Evolutionary conservation across 2,329 filamentous ascomycete species (phyloP), one percentile per base, ranked within the genome.

Genomic region (Cladophialophora carrionii): DNA sequence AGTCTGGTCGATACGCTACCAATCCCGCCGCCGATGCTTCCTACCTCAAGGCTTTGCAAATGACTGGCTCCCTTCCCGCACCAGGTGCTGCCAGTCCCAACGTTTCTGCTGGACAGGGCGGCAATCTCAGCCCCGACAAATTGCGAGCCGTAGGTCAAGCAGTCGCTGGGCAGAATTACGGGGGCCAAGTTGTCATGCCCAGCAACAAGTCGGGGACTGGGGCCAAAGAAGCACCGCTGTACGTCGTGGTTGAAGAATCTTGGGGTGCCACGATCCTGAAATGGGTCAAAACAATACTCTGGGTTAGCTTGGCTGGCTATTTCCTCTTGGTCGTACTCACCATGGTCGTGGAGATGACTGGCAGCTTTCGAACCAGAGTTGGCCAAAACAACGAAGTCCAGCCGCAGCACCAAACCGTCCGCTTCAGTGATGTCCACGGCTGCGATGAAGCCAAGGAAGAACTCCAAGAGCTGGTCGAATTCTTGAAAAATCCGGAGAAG

Each of bases 361-460:
- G 90, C 68, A 93, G 92, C 66, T 68, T 71, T 32, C 65, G 71
- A 24, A 88, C 92, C 9, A 87, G 88, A 12, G 88, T 87, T 59
- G 78, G 83, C 2, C 86, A 88, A 63, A 88, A 88, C 71, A 91
- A 90, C 66, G 92, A 99, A 78, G 92, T 93, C 67, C 94, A 96
- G 76, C 89, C 95, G 7, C 91, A 98, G 77, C 88, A 93, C 72
- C 95, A 99, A 76, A 97, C 86, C 64, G 92, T 92, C 22, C 88
- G 91, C 54, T 99, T 99, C 80, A 85, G 84, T 64, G 95, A 99
- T 76, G 95, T 99, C 6, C 95, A 99, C 75, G 95, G 95, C 59
- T 98, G 94, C 71, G 93, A 98, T 70, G 96, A 99, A 78, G 95
- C 95, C 69, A 99, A 98, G 81, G 96, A 99, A 73, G 95, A 99